Evolutionary conservation across 345 rosid genomes (phyloP), one percentile per base, ranked within the genome.

Genomic region (Populus nigra): DNA sequence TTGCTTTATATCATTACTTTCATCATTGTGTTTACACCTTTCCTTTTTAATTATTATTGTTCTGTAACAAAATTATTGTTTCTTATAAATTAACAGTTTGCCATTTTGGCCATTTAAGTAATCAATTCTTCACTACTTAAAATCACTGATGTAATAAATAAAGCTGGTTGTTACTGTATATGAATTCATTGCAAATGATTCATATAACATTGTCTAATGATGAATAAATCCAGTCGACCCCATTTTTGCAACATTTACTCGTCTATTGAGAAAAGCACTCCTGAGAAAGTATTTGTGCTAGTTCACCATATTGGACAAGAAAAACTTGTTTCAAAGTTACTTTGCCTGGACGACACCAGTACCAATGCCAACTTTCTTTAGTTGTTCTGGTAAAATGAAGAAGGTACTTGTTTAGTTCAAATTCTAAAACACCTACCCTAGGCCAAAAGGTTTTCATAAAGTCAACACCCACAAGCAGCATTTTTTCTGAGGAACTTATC

Each of bases 201-300:
- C n/a, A 18, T 23, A 15, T 25, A 73, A 57, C 65, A 41, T 68
- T 35, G 68, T 20, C 68, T 8, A 38, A 35, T 39, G 71, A 72
- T 53, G 65, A 72, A 39, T 53, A 55, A 76, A 27, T 59, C 50
- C 63, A 55, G 49, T 7, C 39, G 53, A 29, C 29, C 38, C 73
- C 50, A 65, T 45, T 43, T 55, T 65, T 31, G 47, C 63, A 59
- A 15, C 69, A 67, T 55, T 38, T 66, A 66, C 36, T 72, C 70
- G 59, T 76, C 16, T 29, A 33, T 27, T 15, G 39, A 9, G 57
- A 55, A 45, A 65, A 62, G 20, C 33, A 63, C 55, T 41, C 38
- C 59, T 68, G 22, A 16, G 57, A 25, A 27, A 61, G 69, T 35
- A 57, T 39, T 71, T 41, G 33, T 23, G 25, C 71, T 20, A 31